A percentile compares a stretch with the other conserved stretches of the same genome.
Conservation (phyloP, 2,329 filamentous ascomycete species). For the Pseudogymnoascus sp. region DNA sequence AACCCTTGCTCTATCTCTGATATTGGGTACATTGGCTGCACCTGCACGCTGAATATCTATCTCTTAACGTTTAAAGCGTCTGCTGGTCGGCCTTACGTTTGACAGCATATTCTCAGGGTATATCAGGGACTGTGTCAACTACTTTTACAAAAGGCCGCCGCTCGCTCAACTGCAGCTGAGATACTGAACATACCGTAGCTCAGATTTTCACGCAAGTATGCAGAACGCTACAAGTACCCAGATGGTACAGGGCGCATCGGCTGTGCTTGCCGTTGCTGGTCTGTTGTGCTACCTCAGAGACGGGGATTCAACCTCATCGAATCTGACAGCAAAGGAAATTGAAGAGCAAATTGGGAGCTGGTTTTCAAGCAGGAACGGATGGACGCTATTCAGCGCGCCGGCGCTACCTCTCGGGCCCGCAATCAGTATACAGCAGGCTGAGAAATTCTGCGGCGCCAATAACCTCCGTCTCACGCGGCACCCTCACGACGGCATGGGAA, state of each 20-base stretch:
- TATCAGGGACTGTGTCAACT: neutral
- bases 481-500: slow-evolving; percentile 11
- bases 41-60: neutral
- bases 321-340: neutral
- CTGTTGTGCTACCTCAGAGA: neutral
- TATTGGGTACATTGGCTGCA: neutral
- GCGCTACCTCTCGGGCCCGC: neutral
- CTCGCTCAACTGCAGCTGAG: neutral
- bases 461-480: slow-evolving; percentile 12
- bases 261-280: neutral
- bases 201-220: neutral
- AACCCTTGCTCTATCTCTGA: neutral
- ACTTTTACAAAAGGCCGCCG: neutral
- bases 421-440: slow-evolving; percentile 12
- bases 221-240: neutral
- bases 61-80: neutral
- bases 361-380: neutral
- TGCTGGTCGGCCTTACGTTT: neutral
- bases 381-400: neutral
- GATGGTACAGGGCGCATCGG: neutral
- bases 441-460: slow-evolving; percentile 14
- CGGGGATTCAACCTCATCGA: neutral
- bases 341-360: neutral
- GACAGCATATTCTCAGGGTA: neutral
- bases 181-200: neutral